Percentiles rank a stretch among this genome's conserved stretches.
Evolutionary conservation across 805 yeast genomes (phyloP).

Genomic region (Yarrowia divulgata): DNA sequence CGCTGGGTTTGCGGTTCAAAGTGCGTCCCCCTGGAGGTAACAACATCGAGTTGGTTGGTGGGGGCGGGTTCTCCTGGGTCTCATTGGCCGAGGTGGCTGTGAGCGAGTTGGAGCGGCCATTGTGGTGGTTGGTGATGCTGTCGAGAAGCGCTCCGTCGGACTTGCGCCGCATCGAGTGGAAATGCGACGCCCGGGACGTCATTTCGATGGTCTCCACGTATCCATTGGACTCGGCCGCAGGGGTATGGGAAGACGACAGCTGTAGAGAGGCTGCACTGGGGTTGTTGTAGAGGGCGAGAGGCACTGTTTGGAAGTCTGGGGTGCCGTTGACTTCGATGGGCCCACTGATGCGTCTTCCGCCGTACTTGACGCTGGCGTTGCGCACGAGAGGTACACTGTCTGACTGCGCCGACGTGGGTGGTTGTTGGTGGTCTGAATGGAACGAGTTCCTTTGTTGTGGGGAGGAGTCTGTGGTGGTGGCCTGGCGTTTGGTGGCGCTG

Average conservation of each 20-base stretch:
- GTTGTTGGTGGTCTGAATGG: not conserved
- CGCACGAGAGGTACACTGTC: not conserved
- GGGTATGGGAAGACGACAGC: conserved; percentile 14
- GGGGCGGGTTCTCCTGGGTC: conserved; percentile 11
- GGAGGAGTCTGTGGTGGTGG: not conserved
- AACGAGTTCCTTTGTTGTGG: not conserved
- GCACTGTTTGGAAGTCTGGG: conserved; percentile 22
- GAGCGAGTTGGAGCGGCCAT: not conserved
- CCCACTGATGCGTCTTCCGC: conserved; percentile 11
- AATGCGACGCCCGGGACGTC: conserved; percentile 34
- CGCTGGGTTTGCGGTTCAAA: not conserved
- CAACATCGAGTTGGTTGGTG: not conserved
- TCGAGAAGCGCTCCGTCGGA: conserved; percentile 12
- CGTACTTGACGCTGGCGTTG: conserved; percentile 2
- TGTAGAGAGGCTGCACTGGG: not conserved
- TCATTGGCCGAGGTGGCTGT: conserved; percentile 4
- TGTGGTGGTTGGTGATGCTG: not conserved
- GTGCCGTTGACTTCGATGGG: conserved; percentile 32
- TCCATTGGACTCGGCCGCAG: not conserved
- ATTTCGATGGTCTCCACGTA: conserved; percentile 22
- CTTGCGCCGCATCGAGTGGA: conserved; percentile 14
- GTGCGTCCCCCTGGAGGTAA: not conserved
- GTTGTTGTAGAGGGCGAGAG: conserved; percentile 5
- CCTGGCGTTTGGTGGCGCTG: conserved; percentile 2
- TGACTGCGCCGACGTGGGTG: not conserved